A percentile compares a stretch with the other conserved stretches of the same genome.
Evolutionary conservation across 2,329 filamentous ascomycete genomes (phyloP).

Genomic region (Venturia carpophila): DNA sequence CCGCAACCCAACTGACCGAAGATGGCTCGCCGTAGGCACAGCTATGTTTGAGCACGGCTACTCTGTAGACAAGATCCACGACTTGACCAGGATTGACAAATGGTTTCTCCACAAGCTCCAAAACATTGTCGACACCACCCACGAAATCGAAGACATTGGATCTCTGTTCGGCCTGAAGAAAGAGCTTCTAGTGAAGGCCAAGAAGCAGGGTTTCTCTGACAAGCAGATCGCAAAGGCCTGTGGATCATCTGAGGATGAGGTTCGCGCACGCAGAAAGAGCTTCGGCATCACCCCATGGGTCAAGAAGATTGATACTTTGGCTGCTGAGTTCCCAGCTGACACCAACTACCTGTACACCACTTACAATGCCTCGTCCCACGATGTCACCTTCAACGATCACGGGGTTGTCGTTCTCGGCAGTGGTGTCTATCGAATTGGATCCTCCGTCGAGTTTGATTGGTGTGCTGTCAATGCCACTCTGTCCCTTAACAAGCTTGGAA

Average conservation of each 20-base stretch:
- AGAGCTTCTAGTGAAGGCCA: conserved; percentile 80
- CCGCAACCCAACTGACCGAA: conserved; percentile 86
- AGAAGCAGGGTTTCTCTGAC: conserved; percentile 97
- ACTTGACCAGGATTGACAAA: conserved; percentile 96
- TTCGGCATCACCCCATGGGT: conserved; percentile 93
- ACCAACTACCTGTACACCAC: conserved; percentile 98
- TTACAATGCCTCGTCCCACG: conserved; percentile 91
- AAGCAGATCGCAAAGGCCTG: conserved; percentile 86
- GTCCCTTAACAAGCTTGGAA: conserved; percentile 74
- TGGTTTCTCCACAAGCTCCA: conserved; percentile 99
- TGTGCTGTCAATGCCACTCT: conserved; percentile 87
- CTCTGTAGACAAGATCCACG: conserved; percentile 82
- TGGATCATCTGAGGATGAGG: conserved; percentile 78
- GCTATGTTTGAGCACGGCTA: conserved; percentile 97
- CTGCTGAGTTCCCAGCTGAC: conserved; percentile 89
- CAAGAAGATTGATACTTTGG: conserved; percentile 96
- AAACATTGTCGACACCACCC: conserved; percentile 88
- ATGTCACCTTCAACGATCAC: conserved; percentile 88
- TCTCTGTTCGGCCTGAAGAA: conserved; percentile 78
- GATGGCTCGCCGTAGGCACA: conserved; percentile 95
- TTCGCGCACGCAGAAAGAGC: conserved; percentile 73
- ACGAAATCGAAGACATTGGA: conserved; percentile 75
- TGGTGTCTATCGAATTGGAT: conserved; percentile 95
- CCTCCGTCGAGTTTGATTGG: conserved; percentile 98
- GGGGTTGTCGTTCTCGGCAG: conserved; percentile 83